phyloP scores from a whole-genome alignment of 2,329 filamentous ascomycete genomes.

The Colletotrichum horii region DNA sequence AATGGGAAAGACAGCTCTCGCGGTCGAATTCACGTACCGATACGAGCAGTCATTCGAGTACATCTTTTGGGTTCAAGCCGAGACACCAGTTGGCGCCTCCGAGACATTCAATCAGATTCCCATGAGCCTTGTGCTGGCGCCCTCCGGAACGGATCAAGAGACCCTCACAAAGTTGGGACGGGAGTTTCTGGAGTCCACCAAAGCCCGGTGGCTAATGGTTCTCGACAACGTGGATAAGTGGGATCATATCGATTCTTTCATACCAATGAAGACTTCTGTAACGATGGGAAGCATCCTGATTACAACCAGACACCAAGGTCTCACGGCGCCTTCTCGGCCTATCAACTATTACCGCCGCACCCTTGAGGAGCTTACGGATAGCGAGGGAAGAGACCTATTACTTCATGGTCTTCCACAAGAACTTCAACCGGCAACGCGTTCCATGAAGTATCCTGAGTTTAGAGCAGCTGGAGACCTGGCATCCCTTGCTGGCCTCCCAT shows the following conservation, averaged over 20 bases:
- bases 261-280: conserved; percentile 21
- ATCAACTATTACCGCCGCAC: conserved; percentile 16
- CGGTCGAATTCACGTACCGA: neutral
- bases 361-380: neutral
- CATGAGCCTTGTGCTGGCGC: neutral
- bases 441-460: too few relatives aligned
- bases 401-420: neutral
- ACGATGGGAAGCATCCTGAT: conserved; percentile 21
- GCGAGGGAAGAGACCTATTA: neutral
- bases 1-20: neutral
- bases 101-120: neutral
- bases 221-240: conserved; percentile 25
- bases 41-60: neutral
- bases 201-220: conserved; percentile 23
- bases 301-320: conserved; percentile 13
- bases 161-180: neutral
- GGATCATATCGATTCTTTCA: conserved; percentile 20
- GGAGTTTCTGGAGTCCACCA: conserved; percentile 20
- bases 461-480: too few relatives aligned
- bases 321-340: conserved; percentile 14
- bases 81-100: neutral
- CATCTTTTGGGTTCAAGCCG: neutral
- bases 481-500: too few relatives aligned
- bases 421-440: neutral
- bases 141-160: neutral